A percentile compares a stretch with the other conserved stretches of the same genome.
These are phyloP conservation scores for Alternaria hordeiaustralica DNA, from an alignment of 2,329 filamentous ascomycete species.

Conservation along the genomic window DNA sequence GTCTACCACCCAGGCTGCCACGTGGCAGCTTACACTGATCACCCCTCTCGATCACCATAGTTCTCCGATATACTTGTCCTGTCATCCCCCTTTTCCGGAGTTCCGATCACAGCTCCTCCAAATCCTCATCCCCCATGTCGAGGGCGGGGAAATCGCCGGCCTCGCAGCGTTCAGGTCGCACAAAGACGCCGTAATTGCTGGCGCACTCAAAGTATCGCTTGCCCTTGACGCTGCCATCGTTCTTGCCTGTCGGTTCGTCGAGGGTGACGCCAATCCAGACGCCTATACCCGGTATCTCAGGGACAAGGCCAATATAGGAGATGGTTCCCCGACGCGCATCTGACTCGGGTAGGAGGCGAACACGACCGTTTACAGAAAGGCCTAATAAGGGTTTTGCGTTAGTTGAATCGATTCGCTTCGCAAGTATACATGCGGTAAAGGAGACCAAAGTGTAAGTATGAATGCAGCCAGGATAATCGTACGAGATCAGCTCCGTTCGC, in stretches of 20 bases:
- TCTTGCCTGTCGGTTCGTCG: constrained; percentile 83
- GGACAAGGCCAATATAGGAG: constrained; percentile 74
- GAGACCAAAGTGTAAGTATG: neutral
- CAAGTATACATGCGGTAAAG: neutral
- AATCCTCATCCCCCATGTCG: constrained; percentile 64
- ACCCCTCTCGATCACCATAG: neutral
- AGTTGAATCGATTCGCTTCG: neutral
- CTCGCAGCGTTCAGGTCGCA: constrained; percentile 78
- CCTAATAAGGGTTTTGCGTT: constrained; percentile 26
- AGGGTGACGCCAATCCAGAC: constrained; percentile 75
- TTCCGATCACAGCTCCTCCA: constrained; percentile 62
- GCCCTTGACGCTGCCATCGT: constrained; percentile 74
- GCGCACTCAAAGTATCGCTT: constrained; percentile 74
- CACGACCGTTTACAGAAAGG: constrained; percentile 34
- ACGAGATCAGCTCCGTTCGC: neutral
- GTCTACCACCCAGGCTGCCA: neutral
- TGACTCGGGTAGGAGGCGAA: constrained; percentile 62
- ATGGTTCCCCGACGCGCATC: constrained; percentile 74
- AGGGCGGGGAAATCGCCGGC: constrained; percentile 71
- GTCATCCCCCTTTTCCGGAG: neutral
- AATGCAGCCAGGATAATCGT: neutral
- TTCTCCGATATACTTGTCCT: neutral
- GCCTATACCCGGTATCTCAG: constrained; percentile 71
- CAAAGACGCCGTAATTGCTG: constrained; percentile 78
- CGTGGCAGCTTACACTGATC: neutral